Base-by-base conservation (phyloP, 1,139 yeast genomes). In the Kurtzmaniella natalensis region DNA sequence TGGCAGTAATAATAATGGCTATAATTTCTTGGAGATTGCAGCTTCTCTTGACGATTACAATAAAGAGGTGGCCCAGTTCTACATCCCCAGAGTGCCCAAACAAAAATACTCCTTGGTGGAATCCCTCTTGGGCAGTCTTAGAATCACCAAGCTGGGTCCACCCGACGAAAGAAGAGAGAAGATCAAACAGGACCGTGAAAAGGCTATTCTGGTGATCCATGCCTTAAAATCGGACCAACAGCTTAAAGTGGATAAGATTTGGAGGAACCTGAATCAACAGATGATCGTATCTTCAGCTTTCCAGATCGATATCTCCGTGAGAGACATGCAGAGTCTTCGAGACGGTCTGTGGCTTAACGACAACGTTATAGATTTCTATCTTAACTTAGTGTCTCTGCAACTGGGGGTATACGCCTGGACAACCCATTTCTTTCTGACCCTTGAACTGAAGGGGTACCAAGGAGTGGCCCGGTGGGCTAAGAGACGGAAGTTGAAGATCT, bases 381-480 rank as follows among this genome's bases (percentile, higher is more conserved):
- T 88, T 50, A 74, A 75, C 41, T 54, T 82, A 42, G 64, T 88
- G 7, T 75, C 76, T 8, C 42, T 47, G 5, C 38, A 49, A 10
- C 42, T 63, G 26, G 15, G 16, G 21, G 64, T 75, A 3, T 86
- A 79, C 50, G 79, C 82, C 3, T 88, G 94, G 70, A 82, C 94
- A 9, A 85, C 98, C 1, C 95, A 84, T 58, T 89, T 89, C 54
- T 89, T 74, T 56, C 70, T 94, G 0, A 82, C 83, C 2, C 61
- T 92, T 31, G 72, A 78, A 28, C 53, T 64, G 2, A 76, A 75
- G 43, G 98, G 98, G 0, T 88, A 88, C 53, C 61, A 61, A 25
- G 89, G 92, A 6, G 97, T 92, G 4, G 75, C 78, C 19, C 66
- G 94, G 42, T 92, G 98, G 98, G 85, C 95, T 37, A 86, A 81